Percentiles rank a stretch among this genome's conserved stretches.
Conservation (phyloP, 768 basidiomycete genomes). For the Phaeotremella fagi region DNA sequence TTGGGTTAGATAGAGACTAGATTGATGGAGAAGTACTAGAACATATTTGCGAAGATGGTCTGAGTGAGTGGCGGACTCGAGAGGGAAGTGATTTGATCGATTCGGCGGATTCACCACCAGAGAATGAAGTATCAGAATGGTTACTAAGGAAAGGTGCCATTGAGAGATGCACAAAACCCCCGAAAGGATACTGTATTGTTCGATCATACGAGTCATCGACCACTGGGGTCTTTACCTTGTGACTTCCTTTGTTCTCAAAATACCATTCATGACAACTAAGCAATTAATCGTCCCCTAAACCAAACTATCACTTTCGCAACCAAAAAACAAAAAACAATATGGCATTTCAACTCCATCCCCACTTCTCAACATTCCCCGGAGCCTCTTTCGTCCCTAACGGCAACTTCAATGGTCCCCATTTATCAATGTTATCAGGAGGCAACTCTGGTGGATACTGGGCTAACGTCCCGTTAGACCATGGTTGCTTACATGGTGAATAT, state of each 20-base stretch:
- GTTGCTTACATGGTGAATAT: slow-evolving; percentile 10
- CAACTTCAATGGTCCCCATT: slow-evolving; percentile 36
- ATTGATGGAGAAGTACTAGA: background rate
- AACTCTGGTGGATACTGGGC: slow-evolving; percentile 37
- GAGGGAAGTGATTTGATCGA: too few species aligned
- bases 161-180: too few species aligned
- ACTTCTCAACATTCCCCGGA: slow-evolving; percentile 37
- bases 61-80: too few species aligned
- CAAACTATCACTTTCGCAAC: too few species aligned
- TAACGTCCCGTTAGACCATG: slow-evolving; percentile 22
- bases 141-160: too few species aligned
- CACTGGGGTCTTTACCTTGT: background rate
- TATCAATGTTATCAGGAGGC: slow-evolving; percentile 27
- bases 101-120: too few species aligned
- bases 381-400: slow-evolving; percentile 37
- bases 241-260: background rate
- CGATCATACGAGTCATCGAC: too few species aligned
- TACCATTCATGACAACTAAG: background rate
- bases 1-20: too few species aligned
- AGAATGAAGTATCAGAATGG: too few species aligned
- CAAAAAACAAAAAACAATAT: too few species aligned
- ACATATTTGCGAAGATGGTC: background rate
- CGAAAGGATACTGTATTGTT: too few species aligned
- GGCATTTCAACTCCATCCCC: slow-evolving; percentile 20
- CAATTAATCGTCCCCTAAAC: background rate